Evolutionary conservation across 176 grass and related monocot genomes (phyloP).

Genomic region (Lolium rigidum): DNA sequence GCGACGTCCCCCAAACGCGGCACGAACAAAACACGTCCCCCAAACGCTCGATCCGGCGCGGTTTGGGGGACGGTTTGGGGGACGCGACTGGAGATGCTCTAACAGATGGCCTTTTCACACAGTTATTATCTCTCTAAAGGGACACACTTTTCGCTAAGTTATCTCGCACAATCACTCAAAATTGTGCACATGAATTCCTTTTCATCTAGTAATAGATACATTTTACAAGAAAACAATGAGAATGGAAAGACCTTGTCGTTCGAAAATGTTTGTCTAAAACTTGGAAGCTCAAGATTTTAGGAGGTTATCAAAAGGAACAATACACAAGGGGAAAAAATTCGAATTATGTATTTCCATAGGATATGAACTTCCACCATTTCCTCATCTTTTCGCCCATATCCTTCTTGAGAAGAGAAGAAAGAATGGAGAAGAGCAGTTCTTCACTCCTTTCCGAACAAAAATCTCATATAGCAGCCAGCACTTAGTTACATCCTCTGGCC

Average conservation of each 20-base stretch:
- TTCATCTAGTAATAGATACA: too few species aligned
- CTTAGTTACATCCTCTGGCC: neutral
- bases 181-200: neutral
- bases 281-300: neutral
- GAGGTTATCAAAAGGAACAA: neutral
- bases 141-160: neutral
- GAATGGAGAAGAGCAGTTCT: neutral
- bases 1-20: too few species aligned
- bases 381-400: too few species aligned
- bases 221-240: too few species aligned
- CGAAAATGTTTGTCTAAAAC: neutral
- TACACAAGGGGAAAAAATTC: neutral
- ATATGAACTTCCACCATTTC: too few species aligned
- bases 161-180: neutral
- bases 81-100: too few species aligned
- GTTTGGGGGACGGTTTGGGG: too few species aligned
- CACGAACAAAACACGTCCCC: too few species aligned
- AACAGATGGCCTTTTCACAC: neutral
- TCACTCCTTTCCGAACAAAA: neutral
- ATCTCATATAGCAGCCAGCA: slow-evolving; percentile 25
- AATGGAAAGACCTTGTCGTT: too few species aligned
- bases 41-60: too few species aligned
- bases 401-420: slow-evolving; percentile 10
- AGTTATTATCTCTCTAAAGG: neutral
- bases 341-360: too few species aligned